phyloP scores from a whole-genome alignment of 495 filamentous ascomycete species.

The Pseudomonodictys pantanalensis region DNA sequence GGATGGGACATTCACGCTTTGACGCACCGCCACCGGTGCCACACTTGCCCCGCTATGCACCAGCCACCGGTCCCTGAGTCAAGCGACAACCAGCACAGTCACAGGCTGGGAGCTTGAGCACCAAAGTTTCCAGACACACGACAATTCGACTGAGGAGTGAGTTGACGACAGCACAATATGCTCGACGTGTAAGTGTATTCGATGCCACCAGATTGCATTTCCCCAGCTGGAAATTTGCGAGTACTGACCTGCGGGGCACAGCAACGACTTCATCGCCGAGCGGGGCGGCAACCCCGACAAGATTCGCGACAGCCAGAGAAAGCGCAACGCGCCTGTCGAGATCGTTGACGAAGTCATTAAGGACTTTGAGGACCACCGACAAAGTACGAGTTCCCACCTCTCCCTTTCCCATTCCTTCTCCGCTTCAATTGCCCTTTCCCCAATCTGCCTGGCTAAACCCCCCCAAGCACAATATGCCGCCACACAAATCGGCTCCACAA shows the following conservation, averaged over 20 bases:
- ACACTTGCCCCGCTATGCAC: slow-evolving; percentile 8
- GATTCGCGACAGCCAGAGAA: slow-evolving; percentile 85
- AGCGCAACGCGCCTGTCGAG: slow-evolving; percentile 73
- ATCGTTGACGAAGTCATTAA: slow-evolving; percentile 86
- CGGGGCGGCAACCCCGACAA: slow-evolving; percentile 83
- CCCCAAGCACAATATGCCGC: slow-evolving; percentile 69
- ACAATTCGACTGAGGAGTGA: background rate
- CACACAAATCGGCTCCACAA: slow-evolving; percentile 69
- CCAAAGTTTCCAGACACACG: too few species aligned
- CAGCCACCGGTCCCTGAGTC: background rate
- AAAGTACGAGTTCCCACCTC: slow-evolving; percentile 52
- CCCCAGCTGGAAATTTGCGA: background rate
- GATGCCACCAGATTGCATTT: too few species aligned
- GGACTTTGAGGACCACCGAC: slow-evolving; percentile 82
- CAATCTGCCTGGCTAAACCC: slow-evolving; percentile 10
- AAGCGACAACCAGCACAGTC: too few species aligned
- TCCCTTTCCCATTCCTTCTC: background rate
- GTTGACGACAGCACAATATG: slow-evolving; percentile 2
- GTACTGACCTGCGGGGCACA: slow-evolving; percentile 22
- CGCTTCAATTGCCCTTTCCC: too few species aligned
- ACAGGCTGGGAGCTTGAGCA: too few species aligned
- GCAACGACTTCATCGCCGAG: slow-evolving; percentile 77
- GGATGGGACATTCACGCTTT: background rate
- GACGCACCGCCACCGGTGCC: slow-evolving; percentile 15
- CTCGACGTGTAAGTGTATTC: slow-evolving; percentile 28